Conservation (phyloP, 257 asterid genomes). For the Fraxinus excelsior region DNA sequence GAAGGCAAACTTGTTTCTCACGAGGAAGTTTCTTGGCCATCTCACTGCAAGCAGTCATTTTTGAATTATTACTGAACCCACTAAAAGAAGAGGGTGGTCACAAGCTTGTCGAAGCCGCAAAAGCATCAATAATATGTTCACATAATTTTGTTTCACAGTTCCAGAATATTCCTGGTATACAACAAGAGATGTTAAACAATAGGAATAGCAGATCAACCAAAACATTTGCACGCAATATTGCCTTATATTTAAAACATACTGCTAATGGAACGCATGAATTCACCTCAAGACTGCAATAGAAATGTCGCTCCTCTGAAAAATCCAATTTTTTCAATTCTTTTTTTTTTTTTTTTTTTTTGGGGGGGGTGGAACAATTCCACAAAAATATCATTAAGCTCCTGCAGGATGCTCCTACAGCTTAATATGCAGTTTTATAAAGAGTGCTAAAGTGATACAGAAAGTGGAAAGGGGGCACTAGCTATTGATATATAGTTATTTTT, state of each 20-base stretch:
- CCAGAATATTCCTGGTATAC: constrained; percentile 84
- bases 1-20: constrained; percentile 61
- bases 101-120: constrained; percentile 96
- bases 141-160: constrained; percentile 90
- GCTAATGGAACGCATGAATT: constrained; percentile 94
- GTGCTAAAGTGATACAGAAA: constrained; percentile 17
- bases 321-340: constrained; percentile 74
- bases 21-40: constrained; percentile 74
- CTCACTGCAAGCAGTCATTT: constrained; percentile 67
- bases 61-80: constrained; percentile 57
- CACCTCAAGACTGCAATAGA: constrained; percentile 84
- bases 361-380: constrained; percentile 22
- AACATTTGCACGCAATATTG: constrained; percentile 22
- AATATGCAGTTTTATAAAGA: background rate
- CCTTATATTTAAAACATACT: constrained; percentile 50
- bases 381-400: constrained; percentile 25
- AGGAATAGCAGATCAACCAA: constrained; percentile 13
- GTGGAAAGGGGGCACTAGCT: constrained; percentile 7
- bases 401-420: constrained; percentile 15
- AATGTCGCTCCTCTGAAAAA: constrained; percentile 83
- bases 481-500: background rate
- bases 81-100: constrained; percentile 95
- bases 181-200: constrained; percentile 26
- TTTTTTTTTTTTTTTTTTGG: no score
- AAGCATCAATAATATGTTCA: constrained; percentile 91